A percentile compares a stretch with the other conserved stretches of the same genome.
Evolutionary conservation across 2,329 filamentous ascomycete species (phyloP).

Genomic region (Chrysosporium queenslandicum): DNA sequence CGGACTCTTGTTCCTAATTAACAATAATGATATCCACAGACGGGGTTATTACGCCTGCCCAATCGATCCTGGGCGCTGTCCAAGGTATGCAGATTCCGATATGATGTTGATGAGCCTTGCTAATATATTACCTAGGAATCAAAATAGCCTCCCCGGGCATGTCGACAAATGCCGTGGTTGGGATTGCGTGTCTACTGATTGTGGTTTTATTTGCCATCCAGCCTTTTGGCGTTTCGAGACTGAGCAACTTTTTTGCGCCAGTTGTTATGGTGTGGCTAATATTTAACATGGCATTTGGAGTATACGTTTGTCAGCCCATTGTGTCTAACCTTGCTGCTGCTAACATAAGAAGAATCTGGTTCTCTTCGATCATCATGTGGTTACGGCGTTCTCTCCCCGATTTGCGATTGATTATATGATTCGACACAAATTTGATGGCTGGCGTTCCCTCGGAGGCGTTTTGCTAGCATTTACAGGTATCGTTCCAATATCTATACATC

Average conservation of each 20-base stretch:
- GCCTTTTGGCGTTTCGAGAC: constrained; percentile 44
- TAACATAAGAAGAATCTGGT: constrained; percentile 32
- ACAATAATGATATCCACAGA: constrained; percentile 25
- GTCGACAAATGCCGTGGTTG: constrained; percentile 14
- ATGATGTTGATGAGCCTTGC: neutral
- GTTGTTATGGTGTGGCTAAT: constrained; percentile 48
- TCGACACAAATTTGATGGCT: constrained; percentile 43
- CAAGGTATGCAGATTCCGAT: constrained; percentile 31
- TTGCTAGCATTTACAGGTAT: constrained; percentile 57
- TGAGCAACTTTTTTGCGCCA: constrained; percentile 38
- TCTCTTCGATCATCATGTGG: constrained; percentile 39
- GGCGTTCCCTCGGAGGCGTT: constrained; percentile 50
- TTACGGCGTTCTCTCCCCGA: constrained; percentile 44
- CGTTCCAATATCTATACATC: neutral
- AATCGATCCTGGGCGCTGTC: constrained; percentile 48
- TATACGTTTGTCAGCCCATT: constrained; percentile 34
- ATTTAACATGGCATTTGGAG: constrained; percentile 44
- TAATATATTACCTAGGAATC: constrained; percentile 12
- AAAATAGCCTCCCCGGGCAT: constrained; percentile 15
- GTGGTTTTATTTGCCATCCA: constrained; percentile 46
- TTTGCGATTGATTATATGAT: constrained; percentile 43
- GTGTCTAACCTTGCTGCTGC: neutral
- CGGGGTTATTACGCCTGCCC: constrained; percentile 47
- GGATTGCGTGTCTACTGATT: constrained; percentile 24
- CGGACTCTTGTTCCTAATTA: neutral